phyloP scores from a whole-genome alignment of 352 stramenopile genomes.

The Phytophthora sp. region DNA sequence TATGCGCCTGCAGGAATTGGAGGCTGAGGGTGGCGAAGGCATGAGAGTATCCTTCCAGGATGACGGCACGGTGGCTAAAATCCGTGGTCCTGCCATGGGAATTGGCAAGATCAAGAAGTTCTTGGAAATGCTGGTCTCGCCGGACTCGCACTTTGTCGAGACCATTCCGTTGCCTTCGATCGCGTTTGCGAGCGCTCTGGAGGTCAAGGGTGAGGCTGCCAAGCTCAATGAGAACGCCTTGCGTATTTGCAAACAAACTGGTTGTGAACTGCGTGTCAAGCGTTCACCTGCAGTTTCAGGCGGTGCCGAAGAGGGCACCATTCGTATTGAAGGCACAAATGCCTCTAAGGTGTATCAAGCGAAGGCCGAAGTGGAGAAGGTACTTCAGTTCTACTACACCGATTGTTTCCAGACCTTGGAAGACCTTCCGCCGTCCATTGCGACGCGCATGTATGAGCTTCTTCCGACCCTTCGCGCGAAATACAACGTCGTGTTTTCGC shows the following conservation, averaged over 20 bases:
- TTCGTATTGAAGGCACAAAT: slow-evolving; percentile 73
- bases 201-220: slow-evolving; percentile 43
- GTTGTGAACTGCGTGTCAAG: slow-evolving; percentile 77
- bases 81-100: slow-evolving; percentile 68
- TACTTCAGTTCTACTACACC: slow-evolving; percentile 82
- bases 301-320: slow-evolving; percentile 39
- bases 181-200: slow-evolving; percentile 56
- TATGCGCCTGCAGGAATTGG: slow-evolving; percentile 69
- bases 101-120: slow-evolving; percentile 79
- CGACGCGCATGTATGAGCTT: slow-evolving; percentile 69
- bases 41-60: slow-evolving; percentile 74
- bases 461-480: slow-evolving; percentile 58
- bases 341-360: slow-evolving; percentile 73
- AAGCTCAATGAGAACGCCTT: slow-evolving; percentile 78
- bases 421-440: slow-evolving; percentile 48
- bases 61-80: slow-evolving; percentile 70
- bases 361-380: slow-evolving; percentile 72
- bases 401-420: slow-evolving; percentile 60
- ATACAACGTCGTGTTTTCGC: slow-evolving; percentile 67
- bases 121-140: slow-evolving; percentile 72
- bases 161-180: slow-evolving; percentile 61
- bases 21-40: slow-evolving; percentile 70
- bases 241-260: slow-evolving; percentile 77
- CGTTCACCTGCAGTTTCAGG: slow-evolving; percentile 24
- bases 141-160: slow-evolving; percentile 67